These are phyloP conservation scores for Plasmodium reichenowi DNA, from an alignment of 169 alveolate species.

Conservation along the genomic window DNA sequence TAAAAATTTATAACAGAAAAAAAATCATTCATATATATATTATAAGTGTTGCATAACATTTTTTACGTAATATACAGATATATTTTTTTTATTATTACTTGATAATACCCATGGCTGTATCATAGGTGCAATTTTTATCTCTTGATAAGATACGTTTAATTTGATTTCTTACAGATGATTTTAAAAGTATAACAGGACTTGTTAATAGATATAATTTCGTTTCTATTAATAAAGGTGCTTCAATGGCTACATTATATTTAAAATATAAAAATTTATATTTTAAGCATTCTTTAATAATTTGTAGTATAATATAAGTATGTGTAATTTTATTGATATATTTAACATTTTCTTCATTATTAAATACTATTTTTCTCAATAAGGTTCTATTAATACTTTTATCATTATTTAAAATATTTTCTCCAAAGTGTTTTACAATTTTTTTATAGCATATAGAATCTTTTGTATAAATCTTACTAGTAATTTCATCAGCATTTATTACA, in stretches of 20 bases:
- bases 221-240: constrained; percentile 85
- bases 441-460: constrained; percentile 83
- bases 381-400: constrained; percentile 83
- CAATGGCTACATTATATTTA: constrained; percentile 80
- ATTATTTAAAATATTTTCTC: constrained; percentile 79
- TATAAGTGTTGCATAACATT: not conserved
- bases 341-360: constrained; percentile 81
- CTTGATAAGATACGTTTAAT: constrained; percentile 80
- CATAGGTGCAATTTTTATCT: constrained; percentile 79
- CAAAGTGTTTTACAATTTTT: constrained; percentile 81
- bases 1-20: no score
- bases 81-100: constrained; percentile 43
- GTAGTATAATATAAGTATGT: constrained; percentile 81
- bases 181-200: constrained; percentile 82
- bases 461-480: constrained; percentile 77
- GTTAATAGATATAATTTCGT: constrained; percentile 82
- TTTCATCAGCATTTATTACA: constrained; percentile 75
- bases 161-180: constrained; percentile 81
- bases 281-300: constrained; percentile 82
- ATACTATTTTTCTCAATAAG: constrained; percentile 83
- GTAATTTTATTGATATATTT: constrained; percentile 81
- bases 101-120: constrained; percentile 81
- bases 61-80: no score
- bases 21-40: not conserved
- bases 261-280: constrained; percentile 79